A percentile compares a stretch with the other conserved stretches of the same genome.
phyloP scores from a whole-genome alignment of 345 rosid genomes.

The Geranium brycei region DNA sequence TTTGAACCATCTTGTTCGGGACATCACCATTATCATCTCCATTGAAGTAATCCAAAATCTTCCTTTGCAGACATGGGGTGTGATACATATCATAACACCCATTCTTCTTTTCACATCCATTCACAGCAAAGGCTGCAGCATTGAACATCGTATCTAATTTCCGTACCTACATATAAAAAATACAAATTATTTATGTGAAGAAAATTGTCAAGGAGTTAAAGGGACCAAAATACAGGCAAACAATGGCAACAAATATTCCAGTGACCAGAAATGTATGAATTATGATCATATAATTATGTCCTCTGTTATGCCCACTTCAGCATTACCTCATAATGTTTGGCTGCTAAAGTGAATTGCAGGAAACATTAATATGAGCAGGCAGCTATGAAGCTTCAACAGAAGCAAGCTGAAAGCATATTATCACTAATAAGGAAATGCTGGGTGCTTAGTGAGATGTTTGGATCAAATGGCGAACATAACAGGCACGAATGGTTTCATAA shows the following conservation, averaged over 20 bases:
- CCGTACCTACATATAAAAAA: constrained; percentile 21
- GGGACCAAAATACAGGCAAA: no score
- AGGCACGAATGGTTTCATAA: background rate
- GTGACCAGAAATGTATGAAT: no score
- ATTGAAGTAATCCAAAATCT: constrained; percentile 44
- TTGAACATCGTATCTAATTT: constrained; percentile 40
- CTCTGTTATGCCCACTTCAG: no score
- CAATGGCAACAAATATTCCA: background rate
- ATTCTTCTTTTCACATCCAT: constrained; percentile 28
- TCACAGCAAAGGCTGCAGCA: constrained; percentile 31
- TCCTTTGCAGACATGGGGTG: constrained; percentile 41
- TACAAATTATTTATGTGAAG: background rate
- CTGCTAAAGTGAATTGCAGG: background rate
- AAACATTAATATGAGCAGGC: no score
- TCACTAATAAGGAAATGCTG: no score
- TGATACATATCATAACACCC: constrained; percentile 37
- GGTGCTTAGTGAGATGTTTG: no score
- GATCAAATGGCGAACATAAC: background rate
- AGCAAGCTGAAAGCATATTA: no score
- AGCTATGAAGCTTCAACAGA: no score
- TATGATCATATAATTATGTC: no score
- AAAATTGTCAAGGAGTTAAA: background rate
- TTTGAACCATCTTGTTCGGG: constrained; percentile 26
- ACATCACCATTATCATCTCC: constrained; percentile 17
- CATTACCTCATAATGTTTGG: background rate